phyloP scores from a whole-genome alignment of 192 early-diverging fungal genomes.

The Rhizophagus sp. region DNA sequence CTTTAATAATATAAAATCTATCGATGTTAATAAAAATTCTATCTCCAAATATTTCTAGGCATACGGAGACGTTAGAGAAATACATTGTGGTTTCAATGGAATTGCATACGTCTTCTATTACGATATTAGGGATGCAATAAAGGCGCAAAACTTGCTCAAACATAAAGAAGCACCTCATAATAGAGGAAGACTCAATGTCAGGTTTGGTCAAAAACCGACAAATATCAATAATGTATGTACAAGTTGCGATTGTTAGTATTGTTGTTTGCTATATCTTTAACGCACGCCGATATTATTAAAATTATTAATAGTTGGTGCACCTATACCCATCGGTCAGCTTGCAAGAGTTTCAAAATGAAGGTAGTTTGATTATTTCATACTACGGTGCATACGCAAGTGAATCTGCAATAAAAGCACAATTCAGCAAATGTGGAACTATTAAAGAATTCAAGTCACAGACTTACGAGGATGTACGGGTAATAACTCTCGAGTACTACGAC shows the following conservation, averaged over 20 bases:
- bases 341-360: not conserved
- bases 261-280: not conserved
- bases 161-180: constrained; percentile 5
- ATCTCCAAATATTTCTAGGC: not conserved
- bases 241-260: not conserved
- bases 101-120: constrained; percentile 18
- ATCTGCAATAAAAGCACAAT: not conserved
- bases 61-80: constrained; percentile 5
- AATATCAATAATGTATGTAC: not conserved
- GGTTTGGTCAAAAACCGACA: not conserved
- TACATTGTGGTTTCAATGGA: constrained; percentile 5
- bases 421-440: not conserved
- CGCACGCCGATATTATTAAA: not conserved
- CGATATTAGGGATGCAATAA: constrained; percentile 20
- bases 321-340: not conserved
- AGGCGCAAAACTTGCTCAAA: not conserved
- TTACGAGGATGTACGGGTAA: not conserved
- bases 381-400: not conserved
- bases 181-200: not conserved
- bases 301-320: not conserved
- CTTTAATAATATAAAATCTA: not conserved
- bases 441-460: not conserved
- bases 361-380: not conserved
- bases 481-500: constrained; percentile 49
- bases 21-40: not conserved